Conservation (phyloP, 352 stramenopile genomes). For the Pythium aquatile region DNA sequence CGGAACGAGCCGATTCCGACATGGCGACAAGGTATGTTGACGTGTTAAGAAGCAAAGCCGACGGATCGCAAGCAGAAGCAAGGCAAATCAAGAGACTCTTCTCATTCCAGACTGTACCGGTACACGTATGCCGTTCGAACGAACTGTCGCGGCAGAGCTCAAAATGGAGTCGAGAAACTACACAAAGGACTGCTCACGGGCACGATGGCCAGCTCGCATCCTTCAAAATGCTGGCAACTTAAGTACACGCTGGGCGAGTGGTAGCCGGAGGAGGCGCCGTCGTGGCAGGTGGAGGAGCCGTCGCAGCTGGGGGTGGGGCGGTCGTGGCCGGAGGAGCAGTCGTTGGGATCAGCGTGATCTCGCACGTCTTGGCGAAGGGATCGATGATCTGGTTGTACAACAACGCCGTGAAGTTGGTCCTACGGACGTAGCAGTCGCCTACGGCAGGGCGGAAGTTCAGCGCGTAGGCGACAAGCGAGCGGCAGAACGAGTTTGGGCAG, state of each 20-base stretch:
- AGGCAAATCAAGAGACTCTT: too few species aligned
- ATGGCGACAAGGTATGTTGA: too few species aligned
- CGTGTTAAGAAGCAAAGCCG: too few species aligned
- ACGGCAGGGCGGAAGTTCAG: neutral
- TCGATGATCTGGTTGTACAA: neutral
- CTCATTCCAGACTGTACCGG: too few species aligned
- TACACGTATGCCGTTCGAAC: too few species aligned
- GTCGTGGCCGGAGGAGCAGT: neutral
- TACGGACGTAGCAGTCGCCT: neutral
- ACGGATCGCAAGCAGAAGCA: too few species aligned
- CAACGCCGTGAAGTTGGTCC: neutral
- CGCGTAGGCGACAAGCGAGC: neutral
- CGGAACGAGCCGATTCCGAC: too few species aligned
- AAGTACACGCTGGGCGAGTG: neutral
- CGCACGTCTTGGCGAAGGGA: constrained; percentile 48
- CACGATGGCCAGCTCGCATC: neutral
- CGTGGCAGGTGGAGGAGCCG: too few species aligned
- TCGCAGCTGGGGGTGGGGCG: too few species aligned
- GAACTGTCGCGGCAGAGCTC: too few species aligned
- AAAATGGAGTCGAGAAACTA: too few species aligned
- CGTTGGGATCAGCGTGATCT: constrained; percentile 22
- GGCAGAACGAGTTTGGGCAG: neutral
- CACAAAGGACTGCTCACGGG: too few species aligned
- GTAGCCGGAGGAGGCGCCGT: neutral
- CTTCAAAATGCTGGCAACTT: neutral